Base-by-base conservation (phyloP, 495 filamentous ascomycete genomes). In the Aspergillus sclerotiicarbonarius region DNA sequence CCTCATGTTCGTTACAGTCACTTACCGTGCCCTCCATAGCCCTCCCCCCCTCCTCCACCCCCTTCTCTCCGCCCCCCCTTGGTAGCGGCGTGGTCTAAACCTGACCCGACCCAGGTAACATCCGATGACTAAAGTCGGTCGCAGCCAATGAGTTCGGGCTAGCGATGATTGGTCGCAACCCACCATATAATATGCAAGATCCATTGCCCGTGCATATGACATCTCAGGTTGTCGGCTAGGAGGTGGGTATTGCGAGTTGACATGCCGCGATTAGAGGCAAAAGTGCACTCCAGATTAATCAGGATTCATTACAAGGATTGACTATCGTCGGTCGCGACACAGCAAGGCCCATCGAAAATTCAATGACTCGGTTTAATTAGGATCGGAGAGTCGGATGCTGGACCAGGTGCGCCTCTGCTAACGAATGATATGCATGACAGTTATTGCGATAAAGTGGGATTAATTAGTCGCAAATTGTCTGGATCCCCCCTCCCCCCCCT, bases 181-280 rank as follows among this genome's bases (percentile, higher is more conserved):
- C 8, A 10, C 45, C 46, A 60, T 52, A 56, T 53, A 54, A 37
- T 39, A 62, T 66, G 60, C 61, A 63, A 60, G 61, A 63, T 60
- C 53, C 60, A 58, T 61, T 59, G 56, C 49, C 64, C 60, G 56
- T 67, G 64, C 64, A 66, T 62, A 66, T 62, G 63, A 66, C 63
- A 61, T 66, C 63, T 62, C 60, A 61, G 39, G 50, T 65, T 29
- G 50, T 51, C 51, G 41, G 50, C 49, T 29, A 58, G 59, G 53
- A 49, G 56, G 48, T 44, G 41, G 56, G 46, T 49, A 49, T 25
- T 6, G 21, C 13, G 41, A 58, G 37, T 33, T 61, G 54, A 57
- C 59, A 45, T 61, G 59, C 59, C 50, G 59, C 41, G 37, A n/a
- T n/a, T n/a, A 41, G 37, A 13, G 10, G 37, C 37, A n/a, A 49